phyloP scores from a whole-genome alignment of 2,329 filamentous ascomycete species.

The Xylariaceae sp. region DNA sequence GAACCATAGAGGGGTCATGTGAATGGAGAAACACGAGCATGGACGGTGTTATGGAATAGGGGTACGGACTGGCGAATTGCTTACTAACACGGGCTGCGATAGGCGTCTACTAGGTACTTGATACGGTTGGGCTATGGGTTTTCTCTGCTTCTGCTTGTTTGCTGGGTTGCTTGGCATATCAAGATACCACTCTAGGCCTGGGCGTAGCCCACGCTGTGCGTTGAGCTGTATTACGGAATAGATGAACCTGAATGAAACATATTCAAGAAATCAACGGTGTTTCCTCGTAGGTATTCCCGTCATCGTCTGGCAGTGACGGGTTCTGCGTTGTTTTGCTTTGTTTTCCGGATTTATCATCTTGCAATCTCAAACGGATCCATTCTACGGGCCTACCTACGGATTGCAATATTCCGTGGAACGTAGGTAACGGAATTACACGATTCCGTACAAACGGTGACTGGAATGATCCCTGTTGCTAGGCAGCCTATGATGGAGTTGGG shows the following conservation, averaged over 20 bases:
- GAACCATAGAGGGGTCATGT: slow-evolving; percentile 41
- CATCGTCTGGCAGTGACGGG: too few species aligned
- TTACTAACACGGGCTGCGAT: background rate
- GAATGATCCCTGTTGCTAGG: too few species aligned
- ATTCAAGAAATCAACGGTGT: too few species aligned
- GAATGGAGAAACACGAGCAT: background rate
- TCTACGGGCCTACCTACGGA: background rate
- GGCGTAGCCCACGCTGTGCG: background rate
- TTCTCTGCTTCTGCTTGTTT: background rate
- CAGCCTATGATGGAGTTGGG: too few species aligned
- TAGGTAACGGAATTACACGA: background rate
- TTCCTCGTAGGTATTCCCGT: background rate
- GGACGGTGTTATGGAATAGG: background rate
- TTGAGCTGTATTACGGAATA: background rate
- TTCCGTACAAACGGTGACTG: background rate
- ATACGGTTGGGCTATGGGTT: slow-evolving; percentile 1
- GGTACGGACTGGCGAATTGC: slow-evolving; percentile 2
- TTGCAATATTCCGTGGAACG: background rate
- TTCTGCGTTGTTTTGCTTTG: too few species aligned
- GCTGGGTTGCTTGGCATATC: slow-evolving; percentile 7
- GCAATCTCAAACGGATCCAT: background rate
- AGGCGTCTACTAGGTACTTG: background rate
- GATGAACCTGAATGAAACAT: too few species aligned
- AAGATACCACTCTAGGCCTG: slow-evolving; percentile 12
- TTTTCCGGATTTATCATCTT: too few species aligned